These are phyloP conservation scores for Sporothrix brunneoviolacea DNA, from an alignment of 2,329 filamentous ascomycete species.

Conservation along the genomic window DNA sequence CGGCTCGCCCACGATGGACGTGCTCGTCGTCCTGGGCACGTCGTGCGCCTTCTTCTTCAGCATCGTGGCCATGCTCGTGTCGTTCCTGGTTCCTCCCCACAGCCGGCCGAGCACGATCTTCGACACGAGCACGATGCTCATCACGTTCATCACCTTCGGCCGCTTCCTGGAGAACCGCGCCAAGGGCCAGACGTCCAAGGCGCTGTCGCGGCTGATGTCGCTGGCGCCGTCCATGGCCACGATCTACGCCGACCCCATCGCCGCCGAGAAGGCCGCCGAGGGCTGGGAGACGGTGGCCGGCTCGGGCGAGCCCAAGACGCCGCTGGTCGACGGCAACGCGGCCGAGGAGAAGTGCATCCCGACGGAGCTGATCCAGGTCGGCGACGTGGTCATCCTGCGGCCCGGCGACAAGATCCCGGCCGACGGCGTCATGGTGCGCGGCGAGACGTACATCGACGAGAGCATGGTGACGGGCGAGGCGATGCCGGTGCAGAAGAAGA, in stretches of 20 bases:
- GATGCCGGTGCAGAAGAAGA: constrained; percentile 86
- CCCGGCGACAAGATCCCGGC: constrained; percentile 96
- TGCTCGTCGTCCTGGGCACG: constrained; percentile 87
- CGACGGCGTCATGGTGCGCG: constrained; percentile 78
- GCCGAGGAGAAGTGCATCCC: constrained; percentile 82
- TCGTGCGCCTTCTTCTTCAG: constrained; percentile 97
- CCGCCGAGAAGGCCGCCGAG: constrained; percentile 83
- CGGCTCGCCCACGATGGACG: constrained; percentile 92
- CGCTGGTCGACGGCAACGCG: constrained; percentile 47
- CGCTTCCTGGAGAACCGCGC: constrained; percentile 89
- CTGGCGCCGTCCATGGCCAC: constrained; percentile 93
- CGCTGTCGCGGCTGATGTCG: constrained; percentile 89
- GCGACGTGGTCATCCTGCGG: constrained; percentile 85
- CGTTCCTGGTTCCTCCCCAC: constrained; percentile 68
- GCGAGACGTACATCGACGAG: constrained; percentile 91
- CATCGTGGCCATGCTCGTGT: constrained; percentile 76
- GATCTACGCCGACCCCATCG: constrained; percentile 91
- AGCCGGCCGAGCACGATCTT: constrained; percentile 82
- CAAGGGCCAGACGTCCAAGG: constrained; percentile 93
- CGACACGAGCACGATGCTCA: constrained; percentile 96
- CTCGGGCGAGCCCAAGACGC: constrained; percentile 37
- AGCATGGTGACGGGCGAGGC: constrained; percentile 98
- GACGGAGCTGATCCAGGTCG: constrained; percentile 88
- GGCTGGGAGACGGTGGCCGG: constrained; percentile 52
- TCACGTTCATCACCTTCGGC: constrained; percentile 88